phyloP scores from a whole-genome alignment of 2,329 filamentous ascomycete genomes.

The Trichoderma sp. region DNA sequence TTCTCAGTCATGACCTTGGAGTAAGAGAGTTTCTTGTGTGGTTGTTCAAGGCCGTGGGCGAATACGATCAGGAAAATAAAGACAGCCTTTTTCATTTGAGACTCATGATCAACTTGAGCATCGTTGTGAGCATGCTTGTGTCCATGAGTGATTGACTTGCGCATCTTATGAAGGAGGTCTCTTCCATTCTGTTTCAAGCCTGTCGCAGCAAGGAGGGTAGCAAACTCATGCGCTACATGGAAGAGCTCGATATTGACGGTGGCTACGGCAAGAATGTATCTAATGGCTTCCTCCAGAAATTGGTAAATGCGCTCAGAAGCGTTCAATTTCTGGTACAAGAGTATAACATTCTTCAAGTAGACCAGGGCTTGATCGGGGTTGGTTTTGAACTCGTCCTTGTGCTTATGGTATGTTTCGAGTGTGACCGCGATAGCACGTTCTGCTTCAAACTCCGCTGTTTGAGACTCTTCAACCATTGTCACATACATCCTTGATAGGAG shows the following conservation, averaged over 20 bases:
- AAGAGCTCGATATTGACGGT: background rate
- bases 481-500: constrained; percentile 51
- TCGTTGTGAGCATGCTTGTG: background rate
- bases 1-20: background rate
- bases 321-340: background rate
- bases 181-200: background rate
- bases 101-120: constrained; percentile 35
- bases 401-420: background rate
- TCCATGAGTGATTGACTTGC: background rate
- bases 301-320: background rate
- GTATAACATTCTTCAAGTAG: background rate
- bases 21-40: constrained; percentile 30
- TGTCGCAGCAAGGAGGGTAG: background rate
- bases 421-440: background rate
- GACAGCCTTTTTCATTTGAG: constrained; percentile 39
- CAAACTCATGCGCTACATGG: background rate
- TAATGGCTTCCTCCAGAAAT: background rate
- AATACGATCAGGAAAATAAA: constrained; percentile 51
- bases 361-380: background rate
- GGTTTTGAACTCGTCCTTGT: background rate
- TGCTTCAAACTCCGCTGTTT: constrained; percentile 29
- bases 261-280: background rate
- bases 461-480: constrained; percentile 43
- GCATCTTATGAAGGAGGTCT: background rate
- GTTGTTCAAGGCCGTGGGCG: constrained; percentile 43